These are phyloP conservation scores for Cyberlindnera subsufficiens DNA, from an alignment of 805 yeast species.

Conservation along the genomic window DNA sequence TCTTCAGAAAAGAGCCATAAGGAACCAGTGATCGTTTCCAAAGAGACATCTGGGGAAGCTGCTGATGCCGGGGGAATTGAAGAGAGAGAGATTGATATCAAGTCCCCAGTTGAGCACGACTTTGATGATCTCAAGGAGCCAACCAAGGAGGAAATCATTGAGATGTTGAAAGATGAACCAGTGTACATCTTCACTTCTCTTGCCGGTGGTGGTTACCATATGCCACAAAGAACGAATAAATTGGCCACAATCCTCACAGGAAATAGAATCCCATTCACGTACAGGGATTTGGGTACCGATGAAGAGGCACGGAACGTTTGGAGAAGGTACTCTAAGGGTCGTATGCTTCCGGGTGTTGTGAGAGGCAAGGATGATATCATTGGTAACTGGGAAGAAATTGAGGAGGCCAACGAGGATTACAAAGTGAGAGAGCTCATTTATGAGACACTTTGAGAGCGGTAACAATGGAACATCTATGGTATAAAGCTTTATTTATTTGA, in stretches of 20 bases:
- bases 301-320: slow-evolving; percentile 80
- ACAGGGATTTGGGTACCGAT: slow-evolving; percentile 82
- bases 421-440: slow-evolving; percentile 56
- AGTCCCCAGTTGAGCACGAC: background rate
- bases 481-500: background rate
- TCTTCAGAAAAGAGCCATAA: background rate
- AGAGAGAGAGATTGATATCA: slow-evolving; percentile 5
- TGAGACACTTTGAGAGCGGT: slow-evolving; percentile 42
- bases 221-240: slow-evolving; percentile 72
- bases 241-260: slow-evolving; percentile 70
- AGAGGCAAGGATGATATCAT: slow-evolving; percentile 76
- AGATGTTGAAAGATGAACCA: slow-evolving; percentile 38
- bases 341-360: slow-evolving; percentile 77
- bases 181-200: slow-evolving; percentile 78
- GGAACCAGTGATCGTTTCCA: background rate
- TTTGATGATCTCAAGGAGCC: slow-evolving; percentile 20
- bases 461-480: background rate
- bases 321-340: slow-evolving; percentile 69
- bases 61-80: slow-evolving; percentile 4
- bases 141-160: slow-evolving; percentile 24
- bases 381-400: slow-evolving; percentile 82
- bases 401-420: slow-evolving; percentile 80
- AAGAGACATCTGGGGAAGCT: slow-evolving; percentile 1
- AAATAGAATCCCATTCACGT: slow-evolving; percentile 58
- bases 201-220: slow-evolving; percentile 79